These are phyloP conservation scores for Wickerhamomyces alni DNA, from an alignment of 805 yeast genomes.

Conservation along the genomic window DNA sequence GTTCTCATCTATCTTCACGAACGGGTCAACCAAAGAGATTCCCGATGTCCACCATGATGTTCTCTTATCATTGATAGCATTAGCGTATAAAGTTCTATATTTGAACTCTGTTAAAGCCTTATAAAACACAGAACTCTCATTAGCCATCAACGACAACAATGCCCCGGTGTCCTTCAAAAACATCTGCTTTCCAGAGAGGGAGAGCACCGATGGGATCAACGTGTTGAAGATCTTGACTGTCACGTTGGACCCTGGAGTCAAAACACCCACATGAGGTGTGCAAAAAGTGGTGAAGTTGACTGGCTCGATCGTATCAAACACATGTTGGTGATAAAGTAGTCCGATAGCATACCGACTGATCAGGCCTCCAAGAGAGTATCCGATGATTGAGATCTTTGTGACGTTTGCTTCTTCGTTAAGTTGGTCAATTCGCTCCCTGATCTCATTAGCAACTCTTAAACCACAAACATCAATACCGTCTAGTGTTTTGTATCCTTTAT, in stretches of 20 bases:
- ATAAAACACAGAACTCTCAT: conserved; percentile 51
- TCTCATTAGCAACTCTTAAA: conserved; percentile 64
- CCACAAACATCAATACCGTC: conserved; percentile 90
- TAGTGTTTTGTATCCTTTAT: conserved; percentile 62
- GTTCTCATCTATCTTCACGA: conserved; percentile 33
- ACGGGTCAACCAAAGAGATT: conserved; percentile 58
- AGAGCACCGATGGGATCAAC: conserved; percentile 59
- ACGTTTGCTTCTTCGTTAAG: conserved; percentile 26
- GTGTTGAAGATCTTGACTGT: conserved; percentile 52
- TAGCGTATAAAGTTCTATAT: conserved; percentile 58
- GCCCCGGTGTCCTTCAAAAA: conserved; percentile 58
- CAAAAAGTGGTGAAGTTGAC: conserved; percentile 56
- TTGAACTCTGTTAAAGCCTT: conserved; percentile 49
- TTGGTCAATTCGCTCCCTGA: conserved; percentile 32
- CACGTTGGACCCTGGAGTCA: conserved; percentile 51
- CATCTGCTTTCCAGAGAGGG: conserved; percentile 69
- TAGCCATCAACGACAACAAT: conserved; percentile 60
- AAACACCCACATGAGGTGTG: conserved; percentile 64
- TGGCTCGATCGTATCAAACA: conserved; percentile 51
- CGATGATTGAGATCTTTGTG: conserved; percentile 64
- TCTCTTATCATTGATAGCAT: conserved; percentile 73
- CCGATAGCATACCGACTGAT: conserved; percentile 78
- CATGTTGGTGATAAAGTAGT: conserved; percentile 45
- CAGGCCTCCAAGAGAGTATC: conserved; percentile 84
- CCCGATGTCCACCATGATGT: conserved; percentile 83